Base-by-base conservation (phyloP, 2,329 filamentous ascomycete species). In the Botrytis sinoallii region DNA sequence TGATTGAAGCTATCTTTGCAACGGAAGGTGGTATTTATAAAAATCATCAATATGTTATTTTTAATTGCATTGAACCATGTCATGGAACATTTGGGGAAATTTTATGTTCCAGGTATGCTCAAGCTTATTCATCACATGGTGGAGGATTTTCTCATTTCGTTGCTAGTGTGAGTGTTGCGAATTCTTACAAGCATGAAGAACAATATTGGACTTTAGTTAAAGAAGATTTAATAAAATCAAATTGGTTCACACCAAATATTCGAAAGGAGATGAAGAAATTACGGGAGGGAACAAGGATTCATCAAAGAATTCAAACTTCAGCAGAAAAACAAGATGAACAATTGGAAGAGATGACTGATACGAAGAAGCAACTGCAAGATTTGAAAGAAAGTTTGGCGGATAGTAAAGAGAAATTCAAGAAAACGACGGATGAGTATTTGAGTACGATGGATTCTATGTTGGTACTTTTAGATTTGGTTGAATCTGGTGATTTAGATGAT, bases 61-160 rank as follows among this genome's bases (percentile, higher is more conserved):
- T 66, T 44, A 22, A 66, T 48, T 46, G 42, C 18, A 35, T 44
- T 42, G 40, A 66, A 29, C 38, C 64, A 48, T 52, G 42, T 32
- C 38, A 66, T 48, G 64, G 38, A n/a, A 46, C 29, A 46, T 66
- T 52, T 66, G 64, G 64, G 9, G 64, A 66, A 25, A 66, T 66
- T 46, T 44, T 66, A 29, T 66, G 64, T 22, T 44, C 42, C 7
- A 66, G 64, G 32, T 52, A 46, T 66, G 64, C 64, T 46, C 64
- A 66, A 46, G 64, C 64, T 20, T 66, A 66, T 32, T 29, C 20
- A 29, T 32, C 38, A 29, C 64, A 66, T 32, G 64, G 64, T 20
- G 64, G 64, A 46, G 64, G 64, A 48, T 52, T 66, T 66, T 48
- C 64, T 25, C 40, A 66, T 48, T 29, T 3, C 6, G 64, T 29